Base-by-base conservation (phyloP, 2,329 filamentous ascomycete genomes). In the Talaromyces sp. region DNA sequence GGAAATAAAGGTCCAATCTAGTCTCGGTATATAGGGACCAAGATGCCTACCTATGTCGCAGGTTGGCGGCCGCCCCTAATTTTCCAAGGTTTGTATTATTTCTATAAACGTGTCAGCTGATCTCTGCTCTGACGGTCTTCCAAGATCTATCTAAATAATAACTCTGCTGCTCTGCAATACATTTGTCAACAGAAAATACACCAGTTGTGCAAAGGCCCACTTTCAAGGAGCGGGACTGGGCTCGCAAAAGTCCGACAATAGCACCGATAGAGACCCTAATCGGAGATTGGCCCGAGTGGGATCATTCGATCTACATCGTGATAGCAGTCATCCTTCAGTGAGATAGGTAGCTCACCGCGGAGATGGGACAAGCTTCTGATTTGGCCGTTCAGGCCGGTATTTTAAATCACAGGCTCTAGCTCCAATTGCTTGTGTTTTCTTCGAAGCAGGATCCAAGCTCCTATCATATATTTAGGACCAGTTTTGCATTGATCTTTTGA, bases 201-300 rank as follows among this genome's bases (percentile, higher is more conserved):
- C 10, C n/a, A 49, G 45, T 49, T n/a, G 45, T 19, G 45, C 31
- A 34, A 34, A 22, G 45, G 22, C n/a, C 25, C 7, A 31, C 8
- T 11, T 10, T 53, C 25, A 53, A 25, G 49, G 19, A 51, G 47
- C 47, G 22, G 47, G 27, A 29, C n/a, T 43, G 56, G 15, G 54
- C 56, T 59, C 27, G 58, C 58, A 60, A 60, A 60, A 60, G 58
- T 60, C 58, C 58, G 58, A 60, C 58, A 60, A 60, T 19, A 47
- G 25, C 31, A 34, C 31, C 31, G 31, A 34, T 34, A 34, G 31
- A 34, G 10, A 34, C 56, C 6, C 58, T 19, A 47, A 25, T 60
- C 58, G 58, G 58, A 60, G 15, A 45, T 60, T 29, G 38, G 38
- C 38, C 58, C 58, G 58, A 31, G 58, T 60, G 58, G 58, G 29